Conservation (phyloP, 2,329 filamentous ascomycete genomes). For the Stachybotrys elegans region DNA sequence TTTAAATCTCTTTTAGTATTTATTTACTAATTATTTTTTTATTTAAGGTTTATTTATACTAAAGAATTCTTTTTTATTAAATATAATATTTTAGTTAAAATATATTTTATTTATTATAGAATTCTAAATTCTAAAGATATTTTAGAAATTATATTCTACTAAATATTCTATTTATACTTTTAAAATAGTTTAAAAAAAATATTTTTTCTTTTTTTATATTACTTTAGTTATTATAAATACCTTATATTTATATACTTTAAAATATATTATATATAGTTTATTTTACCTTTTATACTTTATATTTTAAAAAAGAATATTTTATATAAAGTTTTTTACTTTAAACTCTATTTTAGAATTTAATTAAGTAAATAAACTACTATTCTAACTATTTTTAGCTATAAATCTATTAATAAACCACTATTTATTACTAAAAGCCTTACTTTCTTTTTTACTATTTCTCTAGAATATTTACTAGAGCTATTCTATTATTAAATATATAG, state of each 20-base stretch:
- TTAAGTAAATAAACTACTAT: slow-evolving; percentile 1
- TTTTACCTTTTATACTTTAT: slow-evolving; percentile 4
- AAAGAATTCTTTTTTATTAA: not conserved
- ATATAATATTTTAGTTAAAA: not conserved
- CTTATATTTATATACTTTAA: not conserved
- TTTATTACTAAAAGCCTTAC: not conserved
- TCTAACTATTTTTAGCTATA: not conserved
- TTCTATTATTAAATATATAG: not conserved
- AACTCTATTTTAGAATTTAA: not conserved
- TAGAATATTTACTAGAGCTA: not conserved
- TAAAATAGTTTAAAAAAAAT: not conserved
- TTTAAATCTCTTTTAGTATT: not conserved
- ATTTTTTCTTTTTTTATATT: not conserved
- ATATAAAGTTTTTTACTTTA: not conserved
- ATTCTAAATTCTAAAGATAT: not conserved
- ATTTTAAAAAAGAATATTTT: slow-evolving; percentile 3
- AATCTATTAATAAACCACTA: not conserved
- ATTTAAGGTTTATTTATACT: not conserved
- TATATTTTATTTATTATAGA: not conserved
- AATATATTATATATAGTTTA: not conserved
- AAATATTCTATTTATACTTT: not conserved
- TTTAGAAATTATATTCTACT: not conserved
- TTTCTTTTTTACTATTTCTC: not conserved
- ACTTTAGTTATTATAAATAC: not conserved
- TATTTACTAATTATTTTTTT: not conserved